phyloP scores from a whole-genome alignment of 2,329 filamentous ascomycete genomes.

The Cladosporium sphaerospermum region DNA sequence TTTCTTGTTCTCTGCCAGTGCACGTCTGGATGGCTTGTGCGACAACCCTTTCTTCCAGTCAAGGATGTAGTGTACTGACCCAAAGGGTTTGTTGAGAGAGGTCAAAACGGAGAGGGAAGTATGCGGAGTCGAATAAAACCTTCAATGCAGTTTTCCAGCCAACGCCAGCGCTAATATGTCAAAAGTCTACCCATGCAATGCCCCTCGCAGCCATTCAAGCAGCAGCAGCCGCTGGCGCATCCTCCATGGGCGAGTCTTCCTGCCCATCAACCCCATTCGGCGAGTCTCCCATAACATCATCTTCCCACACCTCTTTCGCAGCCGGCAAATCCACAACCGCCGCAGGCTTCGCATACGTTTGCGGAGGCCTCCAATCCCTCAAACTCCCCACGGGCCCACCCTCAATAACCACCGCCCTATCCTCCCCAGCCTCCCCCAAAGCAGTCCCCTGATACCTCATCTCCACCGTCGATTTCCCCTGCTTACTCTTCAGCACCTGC shows the following conservation, averaged over 20 bases:
- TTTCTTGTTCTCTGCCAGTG: too few relatives aligned
- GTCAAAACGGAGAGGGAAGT: too few relatives aligned
- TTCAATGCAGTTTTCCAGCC: slow-evolving; percentile 1
- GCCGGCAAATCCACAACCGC: slow-evolving; percentile 1
- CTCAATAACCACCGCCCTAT: slow-evolving; percentile 68
- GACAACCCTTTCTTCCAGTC: too few relatives aligned
- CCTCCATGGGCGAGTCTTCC: slow-evolving; percentile 11
- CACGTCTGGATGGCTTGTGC: too few relatives aligned
- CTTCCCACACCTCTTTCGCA: neutral
- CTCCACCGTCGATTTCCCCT: slow-evolving; percentile 76
- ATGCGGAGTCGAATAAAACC: too few relatives aligned
- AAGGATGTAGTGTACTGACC: too few relatives aligned
- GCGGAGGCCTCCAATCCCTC: slow-evolving; percentile 53
- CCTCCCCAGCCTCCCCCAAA: slow-evolving; percentile 66
- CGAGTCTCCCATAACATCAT: slow-evolving; percentile 3
- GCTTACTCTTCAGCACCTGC: slow-evolving; percentile 74
- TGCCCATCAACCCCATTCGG: slow-evolving; percentile 2
- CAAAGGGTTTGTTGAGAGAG: too few relatives aligned
- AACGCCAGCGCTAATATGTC: slow-evolving; percentile 15
- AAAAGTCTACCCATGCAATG: slow-evolving; percentile 1
- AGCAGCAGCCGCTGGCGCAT: neutral
- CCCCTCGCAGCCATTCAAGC: neutral
- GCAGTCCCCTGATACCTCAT: slow-evolving; percentile 79
- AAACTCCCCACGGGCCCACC: slow-evolving; percentile 65
- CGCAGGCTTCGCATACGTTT: slow-evolving; percentile 1